Base-by-base conservation (phyloP, 768 basidiomycete genomes). In the Lactarius deliciosus region DNA sequence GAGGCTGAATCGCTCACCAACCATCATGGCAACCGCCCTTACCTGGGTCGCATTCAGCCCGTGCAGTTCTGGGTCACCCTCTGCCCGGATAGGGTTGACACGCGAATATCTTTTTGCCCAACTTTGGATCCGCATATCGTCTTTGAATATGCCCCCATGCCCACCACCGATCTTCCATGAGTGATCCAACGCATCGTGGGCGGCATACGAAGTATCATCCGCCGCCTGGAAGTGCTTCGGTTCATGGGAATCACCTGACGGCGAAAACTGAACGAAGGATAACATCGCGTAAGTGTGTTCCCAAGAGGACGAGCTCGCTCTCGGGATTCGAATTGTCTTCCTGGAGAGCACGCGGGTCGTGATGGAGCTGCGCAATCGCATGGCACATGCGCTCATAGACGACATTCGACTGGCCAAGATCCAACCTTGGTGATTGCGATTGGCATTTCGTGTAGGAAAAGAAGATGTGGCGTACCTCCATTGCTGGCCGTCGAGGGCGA, bases 1-100 rank as follows among this genome's bases (percentile, higher is more conserved):
- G 32, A 97, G 79, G 73, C 90, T 90, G 34, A 93, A 76, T 53
- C 86, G 79, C 71, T 93, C 83, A 7, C 89, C 87, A 56, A 97
- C 81, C 92, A 96, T 95, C 77, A 87, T 82, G 6, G 94, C 94
- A 68, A 95, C 85, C 0, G 95, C 94, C 64, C 85, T 80, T 60
- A 84, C 82, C 74, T 97, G 95, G n/a, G 88, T 90, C 6, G 75
- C 69, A 74, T 96, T 96, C 70, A 97, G 73, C 0, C 80, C 81
- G 0, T 73, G 66, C 1, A 96, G 72, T 8, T 81, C 76, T 0
- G 94, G 94, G 76, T 97, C 95, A 3, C 92, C 92, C 56, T 91
- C 88, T 5, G 94, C 76, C 10, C 77, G 78, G 34, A 94, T 73
- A 0, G 94, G 91, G 60, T 85, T 75, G 9, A 76, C 73, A 22